Conservation (phyloP, 345 rosid species). For the Euphorbia peplus region DNA sequence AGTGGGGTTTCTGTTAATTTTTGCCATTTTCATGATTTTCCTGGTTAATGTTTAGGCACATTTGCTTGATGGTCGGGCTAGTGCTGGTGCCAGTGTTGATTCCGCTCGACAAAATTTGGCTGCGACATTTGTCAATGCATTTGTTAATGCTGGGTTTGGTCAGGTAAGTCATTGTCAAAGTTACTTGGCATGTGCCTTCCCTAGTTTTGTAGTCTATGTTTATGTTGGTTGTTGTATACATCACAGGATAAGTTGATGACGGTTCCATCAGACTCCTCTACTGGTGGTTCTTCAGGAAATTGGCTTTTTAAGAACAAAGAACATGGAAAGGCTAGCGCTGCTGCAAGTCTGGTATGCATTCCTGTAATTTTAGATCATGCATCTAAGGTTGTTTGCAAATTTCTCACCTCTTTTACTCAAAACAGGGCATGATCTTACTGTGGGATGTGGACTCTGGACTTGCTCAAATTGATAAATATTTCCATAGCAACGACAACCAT, state of each 20-base stretch:
- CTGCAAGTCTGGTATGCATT: constrained; percentile 79
- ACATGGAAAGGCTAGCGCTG: constrained; percentile 92
- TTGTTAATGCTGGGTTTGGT: constrained; percentile 96
- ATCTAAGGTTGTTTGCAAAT: not conserved
- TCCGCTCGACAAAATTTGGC: constrained; percentile 94
- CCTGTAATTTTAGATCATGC: constrained; percentile 5
- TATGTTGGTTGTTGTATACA: constrained; percentile 10
- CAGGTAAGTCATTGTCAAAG: constrained; percentile 47
- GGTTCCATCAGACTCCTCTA: constrained; percentile 62
- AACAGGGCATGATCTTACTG: constrained; percentile 81
- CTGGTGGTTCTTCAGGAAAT: constrained; percentile 62
- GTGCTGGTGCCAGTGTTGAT: constrained; percentile 74
- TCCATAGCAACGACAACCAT: constrained; percentile 76
- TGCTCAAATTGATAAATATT: constrained; percentile 81
- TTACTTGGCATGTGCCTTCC: constrained; percentile 7
- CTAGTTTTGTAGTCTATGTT: constrained; percentile 9
- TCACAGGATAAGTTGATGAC: constrained; percentile 93
- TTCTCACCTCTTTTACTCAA: constrained; percentile 17
- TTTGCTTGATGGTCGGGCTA: constrained; percentile 87
- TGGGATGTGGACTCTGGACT: constrained; percentile 97
- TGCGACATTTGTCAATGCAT: constrained; percentile 94
- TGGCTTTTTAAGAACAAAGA: constrained; percentile 98
- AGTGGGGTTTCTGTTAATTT: no score
- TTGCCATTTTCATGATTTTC: no score
- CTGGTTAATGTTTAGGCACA: constrained; percentile 55